Evolutionary conservation across 2,329 filamentous ascomycete genomes (phyloP).

Genomic region (Penicillium decumbens): DNA sequence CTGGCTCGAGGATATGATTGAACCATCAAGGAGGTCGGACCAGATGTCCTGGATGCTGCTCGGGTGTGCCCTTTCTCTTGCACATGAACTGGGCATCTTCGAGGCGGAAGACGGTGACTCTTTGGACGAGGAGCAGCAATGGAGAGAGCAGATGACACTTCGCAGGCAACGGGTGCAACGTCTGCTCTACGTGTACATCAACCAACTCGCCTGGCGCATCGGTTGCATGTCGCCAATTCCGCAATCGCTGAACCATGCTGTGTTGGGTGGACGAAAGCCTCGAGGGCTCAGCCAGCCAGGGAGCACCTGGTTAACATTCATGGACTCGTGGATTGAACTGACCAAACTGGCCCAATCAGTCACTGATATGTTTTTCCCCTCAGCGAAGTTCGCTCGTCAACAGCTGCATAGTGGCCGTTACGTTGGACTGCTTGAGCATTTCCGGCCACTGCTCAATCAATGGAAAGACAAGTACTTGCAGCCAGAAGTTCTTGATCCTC

Average conservation of each 20-base stretch:
- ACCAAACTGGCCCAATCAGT: conserved; percentile 49
- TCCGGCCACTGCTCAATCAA: conserved; percentile 35
- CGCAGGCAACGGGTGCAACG: conserved; percentile 37
- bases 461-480: conserved; percentile 38
- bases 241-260: conserved; percentile 37
- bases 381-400: conserved; percentile 33
- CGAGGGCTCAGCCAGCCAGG: conserved; percentile 39
- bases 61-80: conserved; percentile 51
- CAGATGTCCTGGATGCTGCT: conserved; percentile 60
- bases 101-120: conserved; percentile 37
- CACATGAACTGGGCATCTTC: conserved; percentile 52
- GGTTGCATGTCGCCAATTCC: conserved; percentile 51
- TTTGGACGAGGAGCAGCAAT: conserved; percentile 25
- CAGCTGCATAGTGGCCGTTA: conserved; percentile 47
- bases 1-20: conserved; percentile 53
- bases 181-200: conserved; percentile 47
- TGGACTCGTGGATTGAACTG: conserved; percentile 50
- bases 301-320: conserved; percentile 50
- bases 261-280: conserved; percentile 28
- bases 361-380: conserved; percentile 52
- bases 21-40: conserved; percentile 52
- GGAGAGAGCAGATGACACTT: conserved; percentile 29
- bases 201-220: conserved; percentile 50
- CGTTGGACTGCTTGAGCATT: conserved; percentile 45
- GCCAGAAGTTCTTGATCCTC: conserved; percentile 28